A percentile compares a stretch with the other conserved stretches of the same genome.
phyloP scores from a whole-genome alignment of 345 rosid species.

The Aethionema arabicum region DNA sequence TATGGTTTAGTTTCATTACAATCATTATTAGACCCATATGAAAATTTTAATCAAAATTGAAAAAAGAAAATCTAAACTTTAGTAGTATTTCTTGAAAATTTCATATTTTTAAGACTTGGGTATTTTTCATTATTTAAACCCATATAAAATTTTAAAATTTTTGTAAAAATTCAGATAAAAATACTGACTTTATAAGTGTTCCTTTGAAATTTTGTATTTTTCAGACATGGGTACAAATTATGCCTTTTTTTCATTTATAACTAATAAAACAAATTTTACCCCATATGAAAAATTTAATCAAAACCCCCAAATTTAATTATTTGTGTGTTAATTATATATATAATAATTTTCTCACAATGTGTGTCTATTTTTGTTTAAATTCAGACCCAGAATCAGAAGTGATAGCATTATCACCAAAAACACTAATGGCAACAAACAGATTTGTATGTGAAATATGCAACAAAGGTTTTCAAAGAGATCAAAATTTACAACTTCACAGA shows the following conservation, averaged over 20 bases:
- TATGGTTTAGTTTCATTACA: too few relatives aligned
- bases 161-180: too few relatives aligned
- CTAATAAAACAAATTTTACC: neutral
- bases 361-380: neutral
- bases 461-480: slow-evolving; percentile 91
- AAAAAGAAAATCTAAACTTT: too few relatives aligned
- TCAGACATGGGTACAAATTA: slow-evolving; percentile 7
- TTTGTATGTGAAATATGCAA: slow-evolving; percentile 85
- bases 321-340: slow-evolving; percentile 9
- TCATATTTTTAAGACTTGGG: too few relatives aligned
- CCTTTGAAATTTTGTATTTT: neutral
- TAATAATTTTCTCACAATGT: slow-evolving; percentile 14
- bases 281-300: neutral
- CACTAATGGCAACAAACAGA: slow-evolving; percentile 76
- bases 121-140: too few relatives aligned
- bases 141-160: too few relatives aligned
- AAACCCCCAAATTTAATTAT: neutral
- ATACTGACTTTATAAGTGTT: neutral
- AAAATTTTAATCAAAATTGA: too few relatives aligned
- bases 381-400: slow-evolving; percentile 90
- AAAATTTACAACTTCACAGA: slow-evolving; percentile 79
- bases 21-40: too few relatives aligned
- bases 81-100: too few relatives aligned
- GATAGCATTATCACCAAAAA: slow-evolving; percentile 77
- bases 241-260: neutral